Evolutionary conservation across 1,284 basidiomycete species (phyloP), one percentile per base, ranked within the genome.

Genomic region (Afroboletus lepidellus): DNA sequence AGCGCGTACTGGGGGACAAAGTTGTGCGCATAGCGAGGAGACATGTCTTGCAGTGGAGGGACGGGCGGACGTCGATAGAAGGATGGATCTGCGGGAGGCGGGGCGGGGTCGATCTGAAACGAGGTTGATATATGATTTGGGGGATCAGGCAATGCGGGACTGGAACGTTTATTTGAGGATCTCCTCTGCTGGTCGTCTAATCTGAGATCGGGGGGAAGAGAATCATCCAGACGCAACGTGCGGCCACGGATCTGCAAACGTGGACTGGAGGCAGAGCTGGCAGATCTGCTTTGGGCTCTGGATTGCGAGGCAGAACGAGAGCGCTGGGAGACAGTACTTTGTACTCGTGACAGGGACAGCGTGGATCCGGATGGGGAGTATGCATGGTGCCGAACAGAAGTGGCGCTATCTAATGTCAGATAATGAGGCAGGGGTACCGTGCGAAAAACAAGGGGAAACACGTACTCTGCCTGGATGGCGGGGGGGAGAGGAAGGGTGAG

Each of bases 401-500:
- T 54, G 9, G 51, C 51, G 51, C 68, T 70, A 46, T 66, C 64
- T 66, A 48, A 15, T 16, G 48, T 32, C 15, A 38, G 44, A 46
- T n/a, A n/a, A 49, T 54, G 43, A 41, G 60, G 44, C 38, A 21
- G 32, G 41, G 43, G 33, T 27, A 27, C 24, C 8, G 36, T 9
- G 8, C 18, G 20, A 37, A 8, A 56, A 57, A 62, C n/a, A 55
- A 55, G 32, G 48, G 50, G 48, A 63, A 62, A 60, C 36, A 78
- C 80, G 64, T 61, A 82, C 81, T 70, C 66, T 81, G 82, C 61
- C 71, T 73, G 27, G 74, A 67, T 20, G 70, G 57, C 9, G 46
- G 51, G n/a, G 54, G 29, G 50, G 68, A 61, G 53, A 52, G 20
- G 46, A 60, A 42, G 49, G 55, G 42, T 21, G 54, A 57, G 61